Percentiles rank a stretch among this genome's conserved stretches.
Evolutionary conservation across 2,329 filamentous ascomycete species (phyloP).

Genomic region (Helotiales sp.): DNA sequence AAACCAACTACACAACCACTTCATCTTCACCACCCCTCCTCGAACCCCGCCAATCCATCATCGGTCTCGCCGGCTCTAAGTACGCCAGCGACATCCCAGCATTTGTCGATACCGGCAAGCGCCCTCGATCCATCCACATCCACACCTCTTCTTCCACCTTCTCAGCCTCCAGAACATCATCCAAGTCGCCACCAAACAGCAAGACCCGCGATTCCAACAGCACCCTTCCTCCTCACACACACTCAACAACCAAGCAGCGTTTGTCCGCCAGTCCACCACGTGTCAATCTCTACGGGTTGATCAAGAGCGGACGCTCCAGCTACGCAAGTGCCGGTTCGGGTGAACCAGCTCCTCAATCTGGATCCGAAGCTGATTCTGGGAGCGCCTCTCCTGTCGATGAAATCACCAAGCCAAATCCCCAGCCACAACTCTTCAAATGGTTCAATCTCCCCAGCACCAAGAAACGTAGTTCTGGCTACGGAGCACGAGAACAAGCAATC

Average conservation of each 20-base stretch:
- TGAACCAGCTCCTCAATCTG: background rate
- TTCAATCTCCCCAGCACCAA: background rate
- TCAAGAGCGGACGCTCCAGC: slow-evolving; percentile 7
- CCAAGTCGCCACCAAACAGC: background rate
- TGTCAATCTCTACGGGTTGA: slow-evolving; percentile 9
- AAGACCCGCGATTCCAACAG: too few species aligned
- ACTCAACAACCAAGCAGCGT: background rate
- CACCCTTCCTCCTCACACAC: too few species aligned
- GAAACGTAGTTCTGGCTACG: background rate
- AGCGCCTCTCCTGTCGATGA: background rate
- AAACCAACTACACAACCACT: background rate
- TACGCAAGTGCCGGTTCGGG: background rate
- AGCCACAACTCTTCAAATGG: background rate
- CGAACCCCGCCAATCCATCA: background rate
- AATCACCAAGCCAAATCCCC: background rate
- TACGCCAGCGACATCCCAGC: slow-evolving; percentile 17
- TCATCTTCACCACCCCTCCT: background rate
- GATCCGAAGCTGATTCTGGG: background rate
- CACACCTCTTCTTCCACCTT: background rate
- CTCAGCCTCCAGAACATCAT: background rate
- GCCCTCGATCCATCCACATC: background rate
- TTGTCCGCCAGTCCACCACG: slow-evolving; percentile 12
- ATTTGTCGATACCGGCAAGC: background rate
- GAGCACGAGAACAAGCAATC: background rate
- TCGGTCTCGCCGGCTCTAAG: slow-evolving; percentile 28